A percentile compares a stretch with the other conserved stretches of the same genome.
Conservation (phyloP, 2,329 filamentous ascomycete genomes). For the Onygenales sp. region DNA sequence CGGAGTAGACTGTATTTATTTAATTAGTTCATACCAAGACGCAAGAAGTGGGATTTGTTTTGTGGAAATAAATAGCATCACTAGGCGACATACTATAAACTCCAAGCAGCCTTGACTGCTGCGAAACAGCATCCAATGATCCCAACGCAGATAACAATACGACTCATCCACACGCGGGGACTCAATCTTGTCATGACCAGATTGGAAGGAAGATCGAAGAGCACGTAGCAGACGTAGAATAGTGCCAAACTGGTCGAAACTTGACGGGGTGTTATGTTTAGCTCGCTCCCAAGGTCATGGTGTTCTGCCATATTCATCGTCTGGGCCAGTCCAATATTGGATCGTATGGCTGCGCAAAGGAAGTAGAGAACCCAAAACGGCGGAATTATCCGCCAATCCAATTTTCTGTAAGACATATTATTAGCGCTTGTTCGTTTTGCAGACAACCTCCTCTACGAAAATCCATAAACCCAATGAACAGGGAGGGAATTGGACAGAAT, state of each 20-base stretch:
- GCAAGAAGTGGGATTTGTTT: neutral
- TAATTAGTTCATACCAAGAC: neutral
- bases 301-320: slow-evolving; percentile 69
- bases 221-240: slow-evolving; percentile 86
- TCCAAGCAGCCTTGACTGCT: slow-evolving; percentile 73
- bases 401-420: slow-evolving; percentile 32
- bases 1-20: slow-evolving; percentile 54
- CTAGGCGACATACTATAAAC: slow-evolving; percentile 55
- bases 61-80: neutral
- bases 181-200: slow-evolving; percentile 78
- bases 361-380: slow-evolving; percentile 91
- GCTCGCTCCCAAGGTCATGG: slow-evolving; percentile 65
- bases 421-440: neutral
- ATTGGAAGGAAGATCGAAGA: slow-evolving; percentile 84
- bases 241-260: slow-evolving; percentile 75
- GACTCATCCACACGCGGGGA: slow-evolving; percentile 82
- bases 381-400: slow-evolving; percentile 51
- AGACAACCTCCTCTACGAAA: neutral
- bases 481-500: neutral
- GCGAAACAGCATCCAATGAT: slow-evolving; percentile 76
- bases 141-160: slow-evolving; percentile 81
- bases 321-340: slow-evolving; percentile 87
- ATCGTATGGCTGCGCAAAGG: slow-evolving; percentile 81
- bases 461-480: neutral
- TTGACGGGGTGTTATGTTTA: slow-evolving; percentile 63